Conservation (phyloP, 345 rosid species). For the Eutrema japonicum region DNA sequence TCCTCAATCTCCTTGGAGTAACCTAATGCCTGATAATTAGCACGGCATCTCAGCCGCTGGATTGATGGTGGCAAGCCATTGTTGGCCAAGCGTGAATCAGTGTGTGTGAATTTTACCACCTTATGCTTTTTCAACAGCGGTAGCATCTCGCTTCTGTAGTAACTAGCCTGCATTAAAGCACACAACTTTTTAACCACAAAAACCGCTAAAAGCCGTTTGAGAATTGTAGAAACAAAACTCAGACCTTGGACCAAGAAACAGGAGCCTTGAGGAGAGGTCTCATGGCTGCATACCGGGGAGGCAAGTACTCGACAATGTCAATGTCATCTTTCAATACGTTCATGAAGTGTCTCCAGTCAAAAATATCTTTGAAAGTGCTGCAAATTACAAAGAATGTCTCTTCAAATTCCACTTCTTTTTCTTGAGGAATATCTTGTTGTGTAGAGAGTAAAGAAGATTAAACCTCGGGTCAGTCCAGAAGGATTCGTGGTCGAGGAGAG, state of each 20-base stretch:
- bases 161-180: conserved; percentile 71
- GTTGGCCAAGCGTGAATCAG: conserved; percentile 88
- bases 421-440: conserved; percentile 1
- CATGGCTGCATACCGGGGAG: conserved; percentile 52
- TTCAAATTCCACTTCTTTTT: conserved; percentile 7
- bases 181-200: neutral
- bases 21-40: conserved; percentile 86
- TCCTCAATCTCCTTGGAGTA: conserved; percentile 74
- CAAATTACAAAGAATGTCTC: conserved; percentile 7
- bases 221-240: neutral
- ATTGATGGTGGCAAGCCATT: conserved; percentile 76
- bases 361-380: conserved; percentile 95
- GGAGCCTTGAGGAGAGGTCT: conserved; percentile 86
- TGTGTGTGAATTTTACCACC: conserved; percentile 88
- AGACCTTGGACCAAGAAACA: conserved; percentile 95
- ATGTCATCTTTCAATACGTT: conserved; percentile 71
- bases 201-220: neutral
- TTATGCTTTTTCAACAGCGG: conserved; percentile 68
- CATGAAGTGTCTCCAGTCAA: conserved; percentile 94
- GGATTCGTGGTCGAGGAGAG: conserved; percentile 91
- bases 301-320: conserved; percentile 81
- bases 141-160: conserved; percentile 79
- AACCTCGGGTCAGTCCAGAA: conserved; percentile 99
- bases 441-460: conserved; percentile 11
- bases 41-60: conserved; percentile 87